These are phyloP conservation scores for Boletales sp. DNA, from an alignment of 768 basidiomycete genomes.

Conservation along the genomic window DNA sequence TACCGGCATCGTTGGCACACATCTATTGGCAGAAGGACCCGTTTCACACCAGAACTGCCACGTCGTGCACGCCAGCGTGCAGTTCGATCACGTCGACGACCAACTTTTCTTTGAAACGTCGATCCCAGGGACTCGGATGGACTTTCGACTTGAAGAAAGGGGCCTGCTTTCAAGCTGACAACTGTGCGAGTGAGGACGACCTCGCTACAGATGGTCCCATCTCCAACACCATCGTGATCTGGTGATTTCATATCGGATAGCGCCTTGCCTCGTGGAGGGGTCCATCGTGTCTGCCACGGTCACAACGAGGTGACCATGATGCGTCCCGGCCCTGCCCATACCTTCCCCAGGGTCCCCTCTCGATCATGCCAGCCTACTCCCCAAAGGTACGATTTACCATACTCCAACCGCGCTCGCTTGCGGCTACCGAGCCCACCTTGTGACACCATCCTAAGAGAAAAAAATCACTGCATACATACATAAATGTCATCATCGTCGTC, in stretches of 20 bases:
- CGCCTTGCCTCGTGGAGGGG: background rate
- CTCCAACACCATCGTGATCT: background rate
- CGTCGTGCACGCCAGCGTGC: too few species aligned
- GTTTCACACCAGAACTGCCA: too few species aligned
- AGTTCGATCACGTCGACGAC: too few species aligned
- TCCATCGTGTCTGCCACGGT: background rate
- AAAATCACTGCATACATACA: background rate
- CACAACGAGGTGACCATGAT: conserved; percentile 6
- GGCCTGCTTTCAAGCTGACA: too few species aligned
- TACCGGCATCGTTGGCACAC: too few species aligned
- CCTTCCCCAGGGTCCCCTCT: too few species aligned
- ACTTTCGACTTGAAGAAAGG: too few species aligned
- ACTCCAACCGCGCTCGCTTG: background rate
- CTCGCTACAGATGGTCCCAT: too few species aligned
- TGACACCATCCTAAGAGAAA: background rate
- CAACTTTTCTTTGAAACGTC: too few species aligned
- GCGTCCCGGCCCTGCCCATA: background rate
- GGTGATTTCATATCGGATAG: background rate
- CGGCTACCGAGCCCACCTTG: background rate
- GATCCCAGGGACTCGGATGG: too few species aligned
- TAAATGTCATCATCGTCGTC: background rate
- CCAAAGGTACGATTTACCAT: background rate
- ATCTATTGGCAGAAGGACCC: too few species aligned
- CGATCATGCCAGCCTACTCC: background rate
- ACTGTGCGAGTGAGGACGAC: too few species aligned